These are phyloP conservation scores for Sequoiadendron giganteum DNA, from an alignment of 75 land plant genomes.

Conservation along the genomic window DNA sequence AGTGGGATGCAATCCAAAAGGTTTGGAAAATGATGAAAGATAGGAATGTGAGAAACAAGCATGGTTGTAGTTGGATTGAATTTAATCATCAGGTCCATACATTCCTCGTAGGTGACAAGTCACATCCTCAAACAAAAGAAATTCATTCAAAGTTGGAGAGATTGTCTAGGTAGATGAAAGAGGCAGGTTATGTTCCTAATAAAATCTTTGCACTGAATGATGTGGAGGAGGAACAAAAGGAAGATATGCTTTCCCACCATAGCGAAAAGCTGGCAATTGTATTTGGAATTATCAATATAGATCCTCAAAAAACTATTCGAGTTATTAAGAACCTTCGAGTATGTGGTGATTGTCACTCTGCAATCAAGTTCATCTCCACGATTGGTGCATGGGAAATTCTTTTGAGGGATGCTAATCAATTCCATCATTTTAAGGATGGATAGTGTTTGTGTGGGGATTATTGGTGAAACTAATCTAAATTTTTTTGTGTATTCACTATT, in stretches of 20 bases:
- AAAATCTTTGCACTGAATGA: neutral
- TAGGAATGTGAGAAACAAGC: neutral
- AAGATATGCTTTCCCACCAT: neutral
- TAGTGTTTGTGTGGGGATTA: conserved; percentile 7
- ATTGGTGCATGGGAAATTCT: neutral
- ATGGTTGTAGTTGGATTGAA: neutral
- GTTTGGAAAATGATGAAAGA: conserved; percentile 5
- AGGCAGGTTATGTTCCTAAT: conserved; percentile 1
- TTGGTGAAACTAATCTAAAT: conserved; percentile 1
- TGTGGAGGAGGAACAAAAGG: conserved; percentile 6
- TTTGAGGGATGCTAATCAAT: neutral
- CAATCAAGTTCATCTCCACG: conserved; percentile 11
- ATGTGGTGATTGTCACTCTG: conserved; percentile 13
- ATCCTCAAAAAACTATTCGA: neutral
- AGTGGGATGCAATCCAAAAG: neutral
- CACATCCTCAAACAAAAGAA: neutral
- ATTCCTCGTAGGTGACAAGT: neutral
- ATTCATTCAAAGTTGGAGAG: neutral
- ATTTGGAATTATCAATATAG: neutral
- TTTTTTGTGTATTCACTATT: neutral
- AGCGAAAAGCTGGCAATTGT: neutral
- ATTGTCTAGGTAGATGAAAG: neutral
- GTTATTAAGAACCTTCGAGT: conserved; percentile 14
- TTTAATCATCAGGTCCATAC: neutral
- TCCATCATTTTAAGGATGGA: conserved; percentile 11